Percentiles rank a stretch among this genome's conserved stretches.
These are phyloP conservation scores for Priceomyces castillae DNA, from an alignment of 805 yeast species.

Conservation along the genomic window DNA sequence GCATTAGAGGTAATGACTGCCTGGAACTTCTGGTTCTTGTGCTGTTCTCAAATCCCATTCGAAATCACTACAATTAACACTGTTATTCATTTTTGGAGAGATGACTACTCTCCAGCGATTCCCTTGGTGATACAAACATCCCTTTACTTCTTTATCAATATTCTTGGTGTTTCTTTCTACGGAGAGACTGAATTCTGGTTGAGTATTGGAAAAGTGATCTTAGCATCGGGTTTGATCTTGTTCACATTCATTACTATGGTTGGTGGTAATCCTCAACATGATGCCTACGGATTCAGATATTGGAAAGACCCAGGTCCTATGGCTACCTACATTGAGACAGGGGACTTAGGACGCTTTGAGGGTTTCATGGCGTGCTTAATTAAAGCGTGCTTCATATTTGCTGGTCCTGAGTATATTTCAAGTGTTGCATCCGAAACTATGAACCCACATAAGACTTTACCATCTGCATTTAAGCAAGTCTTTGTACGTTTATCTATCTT, in stretches of 20 bases:
- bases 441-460: slow-evolving; percentile 67
- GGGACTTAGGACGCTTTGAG: slow-evolving; percentile 61
- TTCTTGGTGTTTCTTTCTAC: slow-evolving; percentile 69
- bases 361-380: slow-evolving; percentile 70
- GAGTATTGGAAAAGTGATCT: slow-evolving; percentile 60
- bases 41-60: slow-evolving; percentile 76
- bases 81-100: slow-evolving; percentile 78
- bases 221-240: slow-evolving; percentile 71
- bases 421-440: slow-evolving; percentile 83
- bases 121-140: slow-evolving; percentile 64
- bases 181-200: slow-evolving; percentile 86
- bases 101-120: slow-evolving; percentile 69
- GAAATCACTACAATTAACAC: slow-evolving; percentile 81
- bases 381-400: slow-evolving; percentile 74
- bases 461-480: slow-evolving; percentile 77
- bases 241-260: slow-evolving; percentile 81
- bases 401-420: slow-evolving; percentile 84
- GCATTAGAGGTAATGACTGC: slow-evolving; percentile 75
- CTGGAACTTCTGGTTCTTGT: slow-evolving; percentile 76
- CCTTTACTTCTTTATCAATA: slow-evolving; percentile 59
- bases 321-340: slow-evolving; percentile 33
- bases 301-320: slow-evolving; percentile 43
- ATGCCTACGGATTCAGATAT: slow-evolving; percentile 49
- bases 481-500: slow-evolving; percentile 64
- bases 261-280: slow-evolving; percentile 77